Evolutionary conservation across 116 monocot genomes (phyloP), one percentile per base, ranked within the genome.

Genomic region (Iris pallida): DNA sequence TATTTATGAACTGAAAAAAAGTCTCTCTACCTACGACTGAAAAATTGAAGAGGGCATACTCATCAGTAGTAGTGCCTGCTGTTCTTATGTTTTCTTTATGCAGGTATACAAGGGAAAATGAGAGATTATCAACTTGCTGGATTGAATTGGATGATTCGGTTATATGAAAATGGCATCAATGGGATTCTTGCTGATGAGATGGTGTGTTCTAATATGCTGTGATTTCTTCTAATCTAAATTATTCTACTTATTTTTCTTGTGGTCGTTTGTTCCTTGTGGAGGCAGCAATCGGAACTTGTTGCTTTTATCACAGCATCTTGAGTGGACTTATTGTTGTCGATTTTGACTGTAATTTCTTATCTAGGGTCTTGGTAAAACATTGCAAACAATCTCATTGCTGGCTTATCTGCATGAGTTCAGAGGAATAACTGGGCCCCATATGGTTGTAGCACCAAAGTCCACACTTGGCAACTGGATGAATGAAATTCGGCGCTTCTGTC

Each of bases 401-500:
- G 96, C 92, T 41, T 96, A 96, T 82, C 60, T 96, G 61, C 77
- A 89, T 64, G 96, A 96, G 56, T 84, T 85, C 46, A 84, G 89
- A 83, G 96, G 92, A 55, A 96, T 96, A 62, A 81, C 81, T 63
- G 96, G 96, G n/a, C 96, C 96, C 5, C 96, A 96, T 61, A 87
- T 96, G 96, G 96, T 96, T 5, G 96, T 96, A 52, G 92, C 96
- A 51, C 96, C 96, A 55, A 96, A 96, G 58, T 96, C 96, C 20
- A 96, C 96, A 55, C 92, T 96, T 81, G 96, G 96, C 42, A 96
- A 96, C 54, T 96, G 96, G 96, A 96, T 96, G 79, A 96, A 80
- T 58, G 96, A 96, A 47, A 96, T 96, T 69, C 81, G 82, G n/a
- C 92, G 96, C 5, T 96, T 96, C 70, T 96, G 96, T 68, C 92